Evolutionary conservation across 805 yeast species (phyloP).

Genomic region (Myxozyma sirexii): DNA sequence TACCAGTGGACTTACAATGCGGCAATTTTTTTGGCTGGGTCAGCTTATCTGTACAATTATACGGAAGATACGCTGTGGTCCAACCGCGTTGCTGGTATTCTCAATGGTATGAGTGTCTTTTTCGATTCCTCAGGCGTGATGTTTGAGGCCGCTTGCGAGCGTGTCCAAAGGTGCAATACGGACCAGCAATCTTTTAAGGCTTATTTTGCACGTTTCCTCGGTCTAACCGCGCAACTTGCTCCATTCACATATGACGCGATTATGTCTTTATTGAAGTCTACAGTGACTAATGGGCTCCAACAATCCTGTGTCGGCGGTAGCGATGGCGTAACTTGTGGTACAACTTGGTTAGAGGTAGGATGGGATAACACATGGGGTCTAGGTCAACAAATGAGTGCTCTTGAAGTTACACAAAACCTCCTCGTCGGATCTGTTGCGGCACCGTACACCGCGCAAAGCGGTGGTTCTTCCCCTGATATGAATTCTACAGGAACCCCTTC

Average conservation of each 20-base stretch:
- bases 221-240: slow-evolving; percentile 69
- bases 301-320: slow-evolving; percentile 81
- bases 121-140: slow-evolving; percentile 51
- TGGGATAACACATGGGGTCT: slow-evolving; percentile 81
- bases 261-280: slow-evolving; percentile 44
- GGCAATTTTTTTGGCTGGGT: slow-evolving; percentile 75
- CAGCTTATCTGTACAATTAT: slow-evolving; percentile 76
- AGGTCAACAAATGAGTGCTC: slow-evolving; percentile 88
- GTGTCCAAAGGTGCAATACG: slow-evolving; percentile 62
- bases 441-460: slow-evolving; percentile 46
- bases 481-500: slow-evolving; percentile 6
- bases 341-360: slow-evolving; percentile 66
- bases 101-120: slow-evolving; percentile 61
- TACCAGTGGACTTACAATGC: slow-evolving; percentile 87
- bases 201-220: slow-evolving; percentile 72
- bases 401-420: slow-evolving; percentile 58
- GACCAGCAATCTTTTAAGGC: slow-evolving; percentile 96
- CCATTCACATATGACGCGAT: slow-evolving; percentile 51
- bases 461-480: slow-evolving; percentile 49
- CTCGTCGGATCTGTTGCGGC: slow-evolving; percentile 41
- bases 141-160: slow-evolving; percentile 86
- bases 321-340: slow-evolving; percentile 88
- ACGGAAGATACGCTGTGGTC: slow-evolving; percentile 72
- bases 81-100: slow-evolving; percentile 57
- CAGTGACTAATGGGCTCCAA: slow-evolving; percentile 74